Base-by-base conservation (phyloP, 2,329 filamentous ascomycete genomes). In the Colletotrichum eleusines region DNA sequence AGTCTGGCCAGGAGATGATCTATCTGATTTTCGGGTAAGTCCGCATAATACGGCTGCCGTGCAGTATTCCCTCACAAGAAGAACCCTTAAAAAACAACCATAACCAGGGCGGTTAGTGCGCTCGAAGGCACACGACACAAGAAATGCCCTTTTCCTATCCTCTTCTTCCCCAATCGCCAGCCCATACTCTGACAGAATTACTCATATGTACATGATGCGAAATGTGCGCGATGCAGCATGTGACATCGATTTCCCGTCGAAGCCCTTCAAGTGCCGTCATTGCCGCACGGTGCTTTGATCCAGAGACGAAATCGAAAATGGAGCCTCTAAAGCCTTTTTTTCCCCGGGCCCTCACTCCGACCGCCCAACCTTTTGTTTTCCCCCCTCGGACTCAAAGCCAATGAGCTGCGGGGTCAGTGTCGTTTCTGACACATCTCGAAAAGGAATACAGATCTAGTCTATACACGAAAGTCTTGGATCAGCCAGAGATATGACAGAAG, bases 1-100 rank as follows among this genome's bases (percentile, higher is more conserved):
- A 63, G 69, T 68, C 72, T 74, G 71, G 70, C 67, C 72, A 69
- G 62, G 62, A 74, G 58, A 74, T 74, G 72, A 73, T 73, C 71
- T 63, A 73, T 72, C 68, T 64, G 63, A 67, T 72, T 58, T 57
- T 65, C 23, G 59, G 69, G 59, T 55, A 53, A 35, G 58, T 18
- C 66, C 69, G 66, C 40, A 28, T 51, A 38, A 60, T 63, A 69
- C 69, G 65, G 65, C 26, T 64, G 53, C 66, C 65, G 57, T 72
- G 65, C 66, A 64, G 65, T 62, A 46, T 68, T 71, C 60, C n/a
- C 57, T 71, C 64, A 63, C 51, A 71, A 42, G 61, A 58, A 63
- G n/a, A 68, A 58, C 48, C 48, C 16, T 28, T 31, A 46, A 50
- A n/a, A 57, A 26, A 46, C 35, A 53, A 54, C 64, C 31, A 62